Evolutionary conservation across 305 asterid genomes (phyloP).

Genomic region (Fraxinus dipetala): DNA sequence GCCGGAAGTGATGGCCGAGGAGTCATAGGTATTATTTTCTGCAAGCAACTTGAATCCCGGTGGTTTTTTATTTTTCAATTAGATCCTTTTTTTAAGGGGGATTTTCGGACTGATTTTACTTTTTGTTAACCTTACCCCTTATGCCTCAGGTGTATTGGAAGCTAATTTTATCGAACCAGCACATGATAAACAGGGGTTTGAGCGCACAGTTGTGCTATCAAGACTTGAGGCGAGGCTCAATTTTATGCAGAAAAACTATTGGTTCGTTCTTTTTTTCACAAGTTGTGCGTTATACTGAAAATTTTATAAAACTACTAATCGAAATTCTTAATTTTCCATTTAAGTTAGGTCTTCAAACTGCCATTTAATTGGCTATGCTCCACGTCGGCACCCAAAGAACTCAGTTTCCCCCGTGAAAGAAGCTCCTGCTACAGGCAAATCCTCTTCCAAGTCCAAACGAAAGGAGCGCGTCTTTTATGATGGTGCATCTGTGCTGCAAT

Average conservation of each 20-base stretch:
- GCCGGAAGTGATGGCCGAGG: constrained; percentile 87
- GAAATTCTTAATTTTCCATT: neutral
- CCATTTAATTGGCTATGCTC: constrained; percentile 67
- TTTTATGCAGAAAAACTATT: constrained; percentile 49
- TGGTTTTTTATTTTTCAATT: neutral
- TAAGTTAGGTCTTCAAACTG: constrained; percentile 47
- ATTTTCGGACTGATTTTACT: neutral
- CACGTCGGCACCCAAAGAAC: constrained; percentile 39
- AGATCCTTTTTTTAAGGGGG: neutral
- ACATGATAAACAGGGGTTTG: constrained; percentile 76
- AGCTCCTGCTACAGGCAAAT: constrained; percentile 13
- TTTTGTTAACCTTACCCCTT: neutral
- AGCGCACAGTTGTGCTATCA: constrained; percentile 52
- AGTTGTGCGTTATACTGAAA: neutral
- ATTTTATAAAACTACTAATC: neutral
- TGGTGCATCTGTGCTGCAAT: neutral
- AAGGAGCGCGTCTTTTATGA: neutral
- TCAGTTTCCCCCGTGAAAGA: constrained; percentile 26
- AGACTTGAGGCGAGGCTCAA: constrained; percentile 58
- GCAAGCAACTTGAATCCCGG: neutral
- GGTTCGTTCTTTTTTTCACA: constrained; percentile 39
- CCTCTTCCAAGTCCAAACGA: constrained; percentile 12
- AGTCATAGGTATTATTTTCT: constrained; percentile 42
- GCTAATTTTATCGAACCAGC: constrained; percentile 85
- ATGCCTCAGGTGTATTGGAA: constrained; percentile 57